phyloP scores from a whole-genome alignment of 176 grass and related monocot species.

The Poa pratensis region DNA sequence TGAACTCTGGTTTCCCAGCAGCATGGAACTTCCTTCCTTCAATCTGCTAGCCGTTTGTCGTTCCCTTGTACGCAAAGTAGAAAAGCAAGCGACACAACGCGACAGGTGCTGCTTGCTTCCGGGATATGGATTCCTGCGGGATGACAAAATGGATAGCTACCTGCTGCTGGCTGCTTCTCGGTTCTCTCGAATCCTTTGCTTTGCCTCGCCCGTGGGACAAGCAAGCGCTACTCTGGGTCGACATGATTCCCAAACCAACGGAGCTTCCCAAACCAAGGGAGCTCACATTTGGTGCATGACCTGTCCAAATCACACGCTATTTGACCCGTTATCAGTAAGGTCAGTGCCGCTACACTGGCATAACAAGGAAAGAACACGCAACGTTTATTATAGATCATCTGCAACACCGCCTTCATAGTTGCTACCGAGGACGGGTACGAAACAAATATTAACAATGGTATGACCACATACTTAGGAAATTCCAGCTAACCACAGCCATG shows the following conservation, averaged over 20 bases:
- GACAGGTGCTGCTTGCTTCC: constrained; percentile 39
- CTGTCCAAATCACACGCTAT: not conserved
- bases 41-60: not conserved
- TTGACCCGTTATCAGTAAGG: not conserved
- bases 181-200: constrained; percentile 27
- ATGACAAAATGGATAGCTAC: constrained; percentile 31
- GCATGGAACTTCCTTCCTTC: not conserved
- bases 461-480: not conserved
- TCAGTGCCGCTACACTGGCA: not conserved
- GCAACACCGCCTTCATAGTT: not conserved
- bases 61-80: constrained; percentile 35
- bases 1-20: constrained; percentile 13
- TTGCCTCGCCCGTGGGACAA: constrained; percentile 42
- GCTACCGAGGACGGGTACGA: not conserved
- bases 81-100: not conserved
- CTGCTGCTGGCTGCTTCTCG: constrained; percentile 43
- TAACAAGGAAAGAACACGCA: not conserved
- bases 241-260: constrained; percentile 1
- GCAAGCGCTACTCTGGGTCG: constrained; percentile 15
- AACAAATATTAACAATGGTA: not conserved
- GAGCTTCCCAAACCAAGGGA: not conserved
- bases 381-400: not conserved
- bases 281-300: not conserved
- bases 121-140: constrained; percentile 17
- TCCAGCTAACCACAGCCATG: not conserved